phyloP scores from a whole-genome alignment of 2,329 filamentous ascomycete species.

The Arachnomyces sp. region DNA sequence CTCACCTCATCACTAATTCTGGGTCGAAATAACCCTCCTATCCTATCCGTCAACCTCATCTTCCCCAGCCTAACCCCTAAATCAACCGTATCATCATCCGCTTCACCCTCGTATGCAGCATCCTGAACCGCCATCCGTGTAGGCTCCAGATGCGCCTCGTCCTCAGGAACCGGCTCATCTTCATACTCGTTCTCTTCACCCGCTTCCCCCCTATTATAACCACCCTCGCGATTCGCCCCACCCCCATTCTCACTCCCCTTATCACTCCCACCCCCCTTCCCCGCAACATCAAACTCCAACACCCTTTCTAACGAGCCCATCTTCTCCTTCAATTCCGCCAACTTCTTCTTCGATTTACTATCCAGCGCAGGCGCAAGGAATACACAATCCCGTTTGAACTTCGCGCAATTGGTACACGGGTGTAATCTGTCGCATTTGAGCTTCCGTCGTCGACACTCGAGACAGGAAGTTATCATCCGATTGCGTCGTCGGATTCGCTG shows the following conservation, averaged over 20 bases:
- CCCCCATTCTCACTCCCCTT: slow-evolving; percentile 6
- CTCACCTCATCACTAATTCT: slow-evolving; percentile 62
- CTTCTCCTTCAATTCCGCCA: slow-evolving; percentile 71
- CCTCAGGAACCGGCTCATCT: slow-evolving; percentile 35
- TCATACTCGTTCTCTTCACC: slow-evolving; percentile 34
- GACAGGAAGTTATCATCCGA: slow-evolving; percentile 61
- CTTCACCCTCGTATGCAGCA: slow-evolving; percentile 58
- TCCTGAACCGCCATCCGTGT: slow-evolving; percentile 57
- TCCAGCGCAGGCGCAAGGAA: slow-evolving; percentile 63
- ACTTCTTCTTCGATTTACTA: slow-evolving; percentile 57
- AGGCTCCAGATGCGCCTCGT: slow-evolving; percentile 52
- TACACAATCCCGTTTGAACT: slow-evolving; percentile 47
- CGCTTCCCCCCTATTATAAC: background rate
- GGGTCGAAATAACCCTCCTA: slow-evolving; percentile 64
- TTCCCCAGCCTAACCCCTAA: slow-evolving; percentile 63
- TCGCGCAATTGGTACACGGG: slow-evolving; percentile 55
- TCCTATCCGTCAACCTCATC: slow-evolving; percentile 64
- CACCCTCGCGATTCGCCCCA: background rate
- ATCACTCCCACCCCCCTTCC: slow-evolving; percentile 22
- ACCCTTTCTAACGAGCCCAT: slow-evolving; percentile 63
- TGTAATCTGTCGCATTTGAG: slow-evolving; percentile 66
- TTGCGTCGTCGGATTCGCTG: slow-evolving; percentile 49
- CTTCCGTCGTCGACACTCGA: slow-evolving; percentile 64
- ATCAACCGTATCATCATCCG: slow-evolving; percentile 59
- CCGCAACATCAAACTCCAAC: slow-evolving; percentile 59